These are phyloP conservation scores for Fusarium concolor DNA, from an alignment of 2,329 filamentous ascomycete genomes.

Conservation along the genomic window DNA sequence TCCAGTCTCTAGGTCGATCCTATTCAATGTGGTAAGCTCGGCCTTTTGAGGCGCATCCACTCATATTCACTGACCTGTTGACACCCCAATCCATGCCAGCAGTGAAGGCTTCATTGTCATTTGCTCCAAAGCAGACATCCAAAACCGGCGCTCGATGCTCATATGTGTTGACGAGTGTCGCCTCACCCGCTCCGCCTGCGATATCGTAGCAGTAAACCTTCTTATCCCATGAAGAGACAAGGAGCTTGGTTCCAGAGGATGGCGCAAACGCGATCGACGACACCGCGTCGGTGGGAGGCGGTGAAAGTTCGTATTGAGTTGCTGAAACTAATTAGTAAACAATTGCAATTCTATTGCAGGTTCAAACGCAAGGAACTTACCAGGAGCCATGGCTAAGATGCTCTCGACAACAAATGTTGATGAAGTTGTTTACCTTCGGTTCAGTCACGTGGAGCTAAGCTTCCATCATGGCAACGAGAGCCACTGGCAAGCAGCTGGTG, in stretches of 20 bases:
- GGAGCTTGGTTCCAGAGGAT: constrained; percentile 75
- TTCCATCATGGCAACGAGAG: constrained; percentile 29
- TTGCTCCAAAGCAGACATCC: constrained; percentile 89
- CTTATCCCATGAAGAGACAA: constrained; percentile 96
- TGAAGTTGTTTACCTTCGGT: constrained; percentile 53
- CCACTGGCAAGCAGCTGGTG: constrained; percentile 18
- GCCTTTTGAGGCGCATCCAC: constrained; percentile 2
- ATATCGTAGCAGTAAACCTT: constrained; percentile 91
- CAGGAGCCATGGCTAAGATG: constrained; percentile 55
- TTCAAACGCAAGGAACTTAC: constrained; percentile 44
- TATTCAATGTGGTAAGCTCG: constrained; percentile 43
- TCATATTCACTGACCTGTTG: constrained; percentile 65
- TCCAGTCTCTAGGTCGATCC: constrained; percentile 77
- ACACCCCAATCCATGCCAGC: constrained; percentile 91
- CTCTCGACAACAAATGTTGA: constrained; percentile 36
- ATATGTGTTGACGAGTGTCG: constrained; percentile 73
- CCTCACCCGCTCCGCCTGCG: constrained; percentile 65
- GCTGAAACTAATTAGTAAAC: constrained; percentile 54
- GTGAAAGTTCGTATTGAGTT: constrained; percentile 84
- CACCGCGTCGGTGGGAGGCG: constrained; percentile 87
- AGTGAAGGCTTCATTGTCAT: constrained; percentile 85
- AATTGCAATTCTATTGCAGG: neutral
- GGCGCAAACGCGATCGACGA: constrained; percentile 89
- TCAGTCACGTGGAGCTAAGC: constrained; percentile 51
- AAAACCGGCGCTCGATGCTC: constrained; percentile 88